Evolutionary conservation across 2,329 filamentous ascomycete genomes (phyloP).

Genomic region (Pestalotiopsis sp.): DNA sequence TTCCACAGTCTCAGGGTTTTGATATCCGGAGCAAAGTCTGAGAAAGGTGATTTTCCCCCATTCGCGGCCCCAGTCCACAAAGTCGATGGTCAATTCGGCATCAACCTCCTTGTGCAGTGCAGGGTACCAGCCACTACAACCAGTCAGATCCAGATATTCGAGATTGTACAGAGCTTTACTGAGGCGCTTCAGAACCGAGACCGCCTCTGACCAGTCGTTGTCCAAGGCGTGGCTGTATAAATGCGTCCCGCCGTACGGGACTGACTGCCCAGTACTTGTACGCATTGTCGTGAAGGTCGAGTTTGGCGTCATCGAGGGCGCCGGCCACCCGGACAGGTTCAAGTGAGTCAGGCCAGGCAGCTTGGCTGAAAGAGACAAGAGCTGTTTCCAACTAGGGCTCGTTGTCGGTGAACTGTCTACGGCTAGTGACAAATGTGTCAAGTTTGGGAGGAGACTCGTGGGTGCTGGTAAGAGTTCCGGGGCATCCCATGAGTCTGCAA

Average conservation of each 20-base stretch:
- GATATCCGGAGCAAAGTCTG: slow-evolving; percentile 47
- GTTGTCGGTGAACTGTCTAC: slow-evolving; percentile 32
- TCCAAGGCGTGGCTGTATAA: slow-evolving; percentile 61
- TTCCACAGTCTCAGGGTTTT: no score
- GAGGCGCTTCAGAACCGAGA: slow-evolving; percentile 56
- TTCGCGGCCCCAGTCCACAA: slow-evolving; percentile 54
- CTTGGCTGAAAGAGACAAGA: slow-evolving; percentile 56
- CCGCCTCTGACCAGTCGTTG: slow-evolving; percentile 61
- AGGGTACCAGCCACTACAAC: slow-evolving; percentile 57
- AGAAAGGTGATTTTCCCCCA: slow-evolving; percentile 56
- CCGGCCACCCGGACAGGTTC: slow-evolving; percentile 64
- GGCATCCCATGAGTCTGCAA: slow-evolving; percentile 58
- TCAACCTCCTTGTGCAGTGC: slow-evolving; percentile 46
- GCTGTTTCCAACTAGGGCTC: slow-evolving; percentile 59
- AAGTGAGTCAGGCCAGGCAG: slow-evolving; percentile 61
- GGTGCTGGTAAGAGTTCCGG: slow-evolving; percentile 30
- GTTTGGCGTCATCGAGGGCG: slow-evolving; percentile 59
- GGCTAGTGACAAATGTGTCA: slow-evolving; percentile 64
- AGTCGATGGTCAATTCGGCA: slow-evolving; percentile 39
- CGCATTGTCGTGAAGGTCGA: slow-evolving; percentile 49
- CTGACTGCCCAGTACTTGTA: slow-evolving; percentile 42
- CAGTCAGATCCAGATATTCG: slow-evolving; percentile 64
- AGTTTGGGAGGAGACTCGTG: slow-evolving; percentile 51
- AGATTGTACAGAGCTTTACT: slow-evolving; percentile 58
- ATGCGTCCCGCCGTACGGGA: slow-evolving; percentile 58